These are phyloP conservation scores for Calonectria henricotiae DNA, from an alignment of 2,329 filamentous ascomycete genomes.

Conservation along the genomic window DNA sequence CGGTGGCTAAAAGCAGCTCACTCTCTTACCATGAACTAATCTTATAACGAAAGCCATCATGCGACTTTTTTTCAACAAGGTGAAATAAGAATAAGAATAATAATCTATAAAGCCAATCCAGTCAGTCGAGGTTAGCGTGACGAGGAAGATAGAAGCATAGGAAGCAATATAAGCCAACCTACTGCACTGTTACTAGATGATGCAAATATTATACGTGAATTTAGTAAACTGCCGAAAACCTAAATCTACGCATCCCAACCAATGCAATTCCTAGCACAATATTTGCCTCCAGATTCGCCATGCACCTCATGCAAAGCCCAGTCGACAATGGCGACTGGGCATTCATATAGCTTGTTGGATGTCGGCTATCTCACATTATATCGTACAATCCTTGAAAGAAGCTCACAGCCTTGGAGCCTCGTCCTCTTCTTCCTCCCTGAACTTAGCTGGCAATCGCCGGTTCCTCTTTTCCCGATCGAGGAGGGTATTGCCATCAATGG, in stretches of 20 bases:
- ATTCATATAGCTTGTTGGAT: constrained; percentile 24
- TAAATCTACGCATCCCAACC: constrained; percentile 17
- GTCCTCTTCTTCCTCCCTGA: constrained; percentile 55
- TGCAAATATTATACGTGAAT: constrained; percentile 18
- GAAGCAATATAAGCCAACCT: not conserved
- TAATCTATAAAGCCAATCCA: no score
- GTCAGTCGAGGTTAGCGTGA: no score
- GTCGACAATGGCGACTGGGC: not conserved
- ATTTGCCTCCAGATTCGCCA: constrained; percentile 29
- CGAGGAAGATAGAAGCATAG: not conserved
- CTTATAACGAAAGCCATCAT: no score
- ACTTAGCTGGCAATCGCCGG: constrained; percentile 58
- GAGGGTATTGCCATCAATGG: constrained; percentile 51
- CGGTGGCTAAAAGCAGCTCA: no score
- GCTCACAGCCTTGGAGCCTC: constrained; percentile 40
- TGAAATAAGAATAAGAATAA: no score
- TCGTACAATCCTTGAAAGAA: constrained; percentile 28
- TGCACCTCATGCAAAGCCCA: constrained; percentile 12
- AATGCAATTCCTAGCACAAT: constrained; percentile 26
- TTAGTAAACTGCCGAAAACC: constrained; percentile 9
- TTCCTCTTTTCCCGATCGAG: constrained; percentile 52
- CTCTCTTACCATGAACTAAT: no score
- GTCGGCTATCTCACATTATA: constrained; percentile 20
- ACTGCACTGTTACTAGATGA: not conserved
- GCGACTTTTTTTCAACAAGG: no score